phyloP scores from a whole-genome alignment of 495 filamentous ascomycete genomes.

The Oidiodendron maius region DNA sequence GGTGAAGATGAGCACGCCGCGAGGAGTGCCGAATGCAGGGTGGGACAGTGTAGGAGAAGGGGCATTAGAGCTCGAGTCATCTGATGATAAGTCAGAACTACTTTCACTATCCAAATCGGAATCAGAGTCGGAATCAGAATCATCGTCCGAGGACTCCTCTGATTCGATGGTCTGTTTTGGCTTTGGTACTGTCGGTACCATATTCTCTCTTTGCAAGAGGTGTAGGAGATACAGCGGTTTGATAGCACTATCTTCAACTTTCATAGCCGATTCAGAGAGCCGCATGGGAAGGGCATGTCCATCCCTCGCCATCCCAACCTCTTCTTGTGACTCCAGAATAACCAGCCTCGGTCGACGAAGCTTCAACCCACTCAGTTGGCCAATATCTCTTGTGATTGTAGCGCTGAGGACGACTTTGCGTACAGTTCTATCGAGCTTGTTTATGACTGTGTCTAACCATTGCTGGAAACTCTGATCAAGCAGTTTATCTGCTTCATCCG shows the following conservation, averaged over 20 bases:
- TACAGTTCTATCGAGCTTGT: constrained; percentile 44
- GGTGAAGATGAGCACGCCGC: constrained; percentile 73
- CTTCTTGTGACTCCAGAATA: constrained; percentile 43
- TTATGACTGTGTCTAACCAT: constrained; percentile 73
- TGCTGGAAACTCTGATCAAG: constrained; percentile 90
- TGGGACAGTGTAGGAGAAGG: constrained; percentile 21
- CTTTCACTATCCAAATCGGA: constrained; percentile 21
- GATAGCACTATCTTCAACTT: constrained; percentile 65
- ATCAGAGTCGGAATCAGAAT: constrained; percentile 20
- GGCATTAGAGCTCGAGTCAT: constrained; percentile 18
- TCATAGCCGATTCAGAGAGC: constrained; percentile 66
- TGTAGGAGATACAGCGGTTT: constrained; percentile 81
- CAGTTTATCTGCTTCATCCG: constrained; percentile 91
- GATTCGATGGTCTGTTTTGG: not conserved
- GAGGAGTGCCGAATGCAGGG: constrained; percentile 2
- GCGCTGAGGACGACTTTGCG: constrained; percentile 79
- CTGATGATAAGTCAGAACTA: constrained; percentile 21
- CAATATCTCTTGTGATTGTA: constrained; percentile 87
- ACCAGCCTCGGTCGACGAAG: constrained; percentile 71
- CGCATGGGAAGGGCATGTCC: constrained; percentile 53
- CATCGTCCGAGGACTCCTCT: not conserved
- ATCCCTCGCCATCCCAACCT: constrained; percentile 5
- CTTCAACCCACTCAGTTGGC: constrained; percentile 67
- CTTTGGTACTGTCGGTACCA: constrained; percentile 1
- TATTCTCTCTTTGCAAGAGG: constrained; percentile 41